phyloP scores from a whole-genome alignment of 2,329 filamentous ascomycete species.

The Rutstroemia sp. region DNA sequence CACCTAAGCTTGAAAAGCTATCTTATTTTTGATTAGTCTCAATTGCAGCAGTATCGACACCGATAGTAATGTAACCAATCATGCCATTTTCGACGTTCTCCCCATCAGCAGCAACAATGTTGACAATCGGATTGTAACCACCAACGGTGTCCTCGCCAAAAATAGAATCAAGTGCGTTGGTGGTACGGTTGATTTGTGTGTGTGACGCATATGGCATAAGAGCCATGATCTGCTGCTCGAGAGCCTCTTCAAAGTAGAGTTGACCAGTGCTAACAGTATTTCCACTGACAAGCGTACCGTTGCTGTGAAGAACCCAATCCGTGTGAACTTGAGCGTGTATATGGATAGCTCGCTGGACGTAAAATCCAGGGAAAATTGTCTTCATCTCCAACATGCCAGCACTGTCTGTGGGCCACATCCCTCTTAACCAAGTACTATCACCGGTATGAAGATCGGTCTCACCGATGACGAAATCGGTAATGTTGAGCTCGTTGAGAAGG shows the following conservation, averaged over 20 bases:
- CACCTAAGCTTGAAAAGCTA: too few relatives aligned
- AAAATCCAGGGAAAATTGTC: constrained; percentile 38
- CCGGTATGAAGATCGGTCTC: constrained; percentile 15
- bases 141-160: constrained; percentile 4
- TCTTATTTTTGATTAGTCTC: neutral
- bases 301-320: constrained; percentile 30
- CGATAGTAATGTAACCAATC: constrained; percentile 33
- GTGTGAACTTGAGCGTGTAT: constrained; percentile 42
- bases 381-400: constrained; percentile 37
- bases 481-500: neutral
- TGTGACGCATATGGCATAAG: constrained; percentile 41
- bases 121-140: constrained; percentile 29
- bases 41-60: constrained; percentile 17
- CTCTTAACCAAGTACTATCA: constrained; percentile 35
- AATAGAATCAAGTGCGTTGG: constrained; percentile 21
- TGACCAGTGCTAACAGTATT: constrained; percentile 50
- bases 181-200: constrained; percentile 34
- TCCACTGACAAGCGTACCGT: constrained; percentile 42
- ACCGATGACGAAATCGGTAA: neutral
- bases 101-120: constrained; percentile 30
- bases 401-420: constrained; percentile 34
- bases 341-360: constrained; percentile 37
- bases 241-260: constrained; percentile 54
- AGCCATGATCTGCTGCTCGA: constrained; percentile 43
- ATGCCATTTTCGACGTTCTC: constrained; percentile 31